phyloP scores from a whole-genome alignment of 352 stramenopile genomes.

The Pythium insidiosum region DNA sequence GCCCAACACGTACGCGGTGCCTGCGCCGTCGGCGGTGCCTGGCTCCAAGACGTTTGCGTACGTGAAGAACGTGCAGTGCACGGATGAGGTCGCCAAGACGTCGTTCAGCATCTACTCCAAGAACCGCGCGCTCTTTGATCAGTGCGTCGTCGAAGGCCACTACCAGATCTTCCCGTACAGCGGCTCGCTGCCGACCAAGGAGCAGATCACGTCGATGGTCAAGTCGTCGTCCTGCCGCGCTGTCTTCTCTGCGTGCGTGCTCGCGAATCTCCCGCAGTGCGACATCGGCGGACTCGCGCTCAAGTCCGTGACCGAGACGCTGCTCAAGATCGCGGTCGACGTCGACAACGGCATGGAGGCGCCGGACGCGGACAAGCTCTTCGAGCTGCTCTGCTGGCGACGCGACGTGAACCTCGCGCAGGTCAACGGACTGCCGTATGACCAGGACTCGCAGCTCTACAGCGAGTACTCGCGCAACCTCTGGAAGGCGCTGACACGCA shows the following conservation, averaged over 20 bases:
- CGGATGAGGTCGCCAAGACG: slow-evolving; percentile 26
- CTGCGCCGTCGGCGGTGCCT: slow-evolving; percentile 23
- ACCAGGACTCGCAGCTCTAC: slow-evolving; percentile 38
- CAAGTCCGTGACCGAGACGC: slow-evolving; percentile 38
- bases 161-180: slow-evolving; percentile 63
- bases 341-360: slow-evolving; percentile 22
- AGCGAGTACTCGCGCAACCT: slow-evolving; percentile 29
- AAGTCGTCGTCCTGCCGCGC: slow-evolving; percentile 36
- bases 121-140: slow-evolving; percentile 43
- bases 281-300: slow-evolving; percentile 40
- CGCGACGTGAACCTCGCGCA: slow-evolving; percentile 42
- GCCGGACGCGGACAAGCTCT: slow-evolving; percentile 32
- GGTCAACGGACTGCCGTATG: slow-evolving; percentile 26
- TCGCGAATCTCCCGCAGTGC: slow-evolving; percentile 38
- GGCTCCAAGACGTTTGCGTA: slow-evolving; percentile 38
- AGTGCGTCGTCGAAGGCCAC: slow-evolving; percentile 36
- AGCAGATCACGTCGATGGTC: slow-evolving; percentile 41
- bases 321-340: slow-evolving; percentile 52
- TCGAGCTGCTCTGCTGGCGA: slow-evolving; percentile 42
- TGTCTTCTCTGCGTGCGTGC: slow-evolving; percentile 45
- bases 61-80: slow-evolving; percentile 31
- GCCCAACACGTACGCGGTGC: slow-evolving; percentile 12
- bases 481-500: slow-evolving; percentile 16
- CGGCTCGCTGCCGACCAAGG: slow-evolving; percentile 31
- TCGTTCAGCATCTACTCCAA: slow-evolving; percentile 48